A percentile compares a stretch with the other conserved stretches of the same genome.
Conservation (phyloP, 192 early-diverging fungal genomes). For the Backusella australiensis region DNA sequence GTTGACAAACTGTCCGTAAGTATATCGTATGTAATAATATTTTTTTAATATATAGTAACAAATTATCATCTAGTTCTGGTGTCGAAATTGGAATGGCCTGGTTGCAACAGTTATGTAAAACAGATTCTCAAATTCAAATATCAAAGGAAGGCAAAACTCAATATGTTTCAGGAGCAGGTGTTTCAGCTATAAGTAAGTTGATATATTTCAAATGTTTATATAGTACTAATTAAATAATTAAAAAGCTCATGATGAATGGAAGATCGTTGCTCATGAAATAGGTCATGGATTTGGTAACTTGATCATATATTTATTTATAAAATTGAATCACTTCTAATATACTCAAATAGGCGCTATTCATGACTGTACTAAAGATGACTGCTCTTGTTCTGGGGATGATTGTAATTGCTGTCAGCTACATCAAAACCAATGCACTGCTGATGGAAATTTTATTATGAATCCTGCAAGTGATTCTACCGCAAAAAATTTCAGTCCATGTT, state of each 20-base stretch:
- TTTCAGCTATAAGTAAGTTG: constrained; percentile 70
- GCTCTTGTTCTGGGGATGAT: constrained; percentile 47
- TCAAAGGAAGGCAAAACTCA: constrained; percentile 42
- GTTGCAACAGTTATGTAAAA: constrained; percentile 74
- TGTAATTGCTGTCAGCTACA: constrained; percentile 54
- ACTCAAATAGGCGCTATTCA: constrained; percentile 73
- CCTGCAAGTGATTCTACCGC: constrained; percentile 51
- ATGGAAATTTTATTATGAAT: constrained; percentile 47
- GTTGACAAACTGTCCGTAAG: constrained; percentile 77
- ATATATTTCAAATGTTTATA: not conserved
- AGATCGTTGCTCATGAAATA: constrained; percentile 93
- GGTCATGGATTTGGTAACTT: constrained; percentile 72
- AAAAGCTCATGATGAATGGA: constrained; percentile 78
- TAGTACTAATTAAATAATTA: not conserved
- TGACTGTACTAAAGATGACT: constrained; percentile 74
- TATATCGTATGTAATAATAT: not conserved
- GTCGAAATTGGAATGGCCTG: constrained; percentile 88
- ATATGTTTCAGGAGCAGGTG: constrained; percentile 79
- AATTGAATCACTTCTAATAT: not conserved
- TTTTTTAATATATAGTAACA: not conserved
- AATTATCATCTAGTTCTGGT: constrained; percentile 48
- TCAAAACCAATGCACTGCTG: not conserved
- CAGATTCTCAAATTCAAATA: constrained; percentile 46
- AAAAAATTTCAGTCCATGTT: constrained; percentile 65
- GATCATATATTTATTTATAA: not conserved